Conservation (phyloP, 768 basidiomycete genomes). For the Tylopilus felleus region DNA sequence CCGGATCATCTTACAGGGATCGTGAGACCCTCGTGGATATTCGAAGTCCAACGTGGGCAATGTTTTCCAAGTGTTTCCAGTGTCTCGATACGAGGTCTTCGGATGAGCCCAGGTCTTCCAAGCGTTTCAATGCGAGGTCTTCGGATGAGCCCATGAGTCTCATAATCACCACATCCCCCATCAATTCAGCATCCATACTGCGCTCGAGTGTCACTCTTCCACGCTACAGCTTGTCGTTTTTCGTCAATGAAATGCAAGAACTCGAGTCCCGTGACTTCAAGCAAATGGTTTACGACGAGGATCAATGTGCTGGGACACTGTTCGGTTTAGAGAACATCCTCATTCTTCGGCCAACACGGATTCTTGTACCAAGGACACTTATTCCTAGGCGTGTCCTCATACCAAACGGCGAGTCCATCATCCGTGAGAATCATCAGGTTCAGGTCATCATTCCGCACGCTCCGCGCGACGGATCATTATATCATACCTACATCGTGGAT, state of each 20-base stretch:
- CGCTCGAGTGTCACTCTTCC: background rate
- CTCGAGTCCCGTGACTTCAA: too few relatives aligned
- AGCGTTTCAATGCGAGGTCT: too few relatives aligned
- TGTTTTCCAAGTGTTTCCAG: background rate
- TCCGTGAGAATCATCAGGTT: too few relatives aligned
- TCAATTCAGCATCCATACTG: background rate
- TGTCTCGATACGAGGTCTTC: background rate
- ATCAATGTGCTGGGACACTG: background rate
- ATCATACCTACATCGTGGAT: too few relatives aligned
- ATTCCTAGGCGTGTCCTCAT: background rate
- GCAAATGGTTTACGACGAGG: background rate
- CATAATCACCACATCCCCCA: background rate
- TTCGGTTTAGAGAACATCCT: background rate
- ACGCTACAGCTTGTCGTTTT: background rate
- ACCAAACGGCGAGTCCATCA: background rate
- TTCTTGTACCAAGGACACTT: too few relatives aligned
- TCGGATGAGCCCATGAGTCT: background rate
- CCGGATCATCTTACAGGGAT: background rate
- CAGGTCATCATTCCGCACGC: too few relatives aligned
- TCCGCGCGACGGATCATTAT: too few relatives aligned
- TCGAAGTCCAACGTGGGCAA: background rate
- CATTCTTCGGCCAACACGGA: background rate
- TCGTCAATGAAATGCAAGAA: background rate
- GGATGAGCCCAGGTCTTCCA: too few relatives aligned
- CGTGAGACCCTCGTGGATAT: background rate